Evolutionary conservation across 805 yeast genomes (phyloP).

Genomic region (Kodamaea nitidulidarum): DNA sequence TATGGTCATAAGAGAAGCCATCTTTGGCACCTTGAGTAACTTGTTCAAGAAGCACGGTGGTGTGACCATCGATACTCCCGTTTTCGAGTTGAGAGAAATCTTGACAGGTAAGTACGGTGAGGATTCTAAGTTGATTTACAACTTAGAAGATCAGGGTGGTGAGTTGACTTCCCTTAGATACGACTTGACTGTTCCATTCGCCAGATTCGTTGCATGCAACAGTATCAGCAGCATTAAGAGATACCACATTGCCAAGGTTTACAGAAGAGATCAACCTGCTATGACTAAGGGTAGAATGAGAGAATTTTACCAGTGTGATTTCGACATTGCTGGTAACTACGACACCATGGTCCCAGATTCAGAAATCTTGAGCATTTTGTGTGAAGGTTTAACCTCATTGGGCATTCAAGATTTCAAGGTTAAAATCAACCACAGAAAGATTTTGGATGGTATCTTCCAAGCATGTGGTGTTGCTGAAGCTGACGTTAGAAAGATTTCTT

Average conservation of each 20-base stretch:
- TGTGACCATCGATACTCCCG: slow-evolving; percentile 97
- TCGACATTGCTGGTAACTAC: slow-evolving; percentile 90
- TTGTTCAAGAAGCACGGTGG: slow-evolving; percentile 96
- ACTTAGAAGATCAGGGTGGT: slow-evolving; percentile 98
- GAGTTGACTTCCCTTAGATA: slow-evolving; percentile 92
- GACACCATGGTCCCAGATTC: slow-evolving; percentile 97
- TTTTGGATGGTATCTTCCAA: slow-evolving; percentile 91
- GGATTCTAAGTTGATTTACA: slow-evolving; percentile 93
- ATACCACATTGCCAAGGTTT: slow-evolving; percentile 96
- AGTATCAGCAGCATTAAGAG: slow-evolving; percentile 86
- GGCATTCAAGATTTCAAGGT: slow-evolving; percentile 88
- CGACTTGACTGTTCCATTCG: slow-evolving; percentile 97
- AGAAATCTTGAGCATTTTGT: slow-evolving; percentile 75
- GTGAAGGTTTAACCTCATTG: slow-evolving; percentile 77
- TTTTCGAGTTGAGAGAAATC: slow-evolving; percentile 92
- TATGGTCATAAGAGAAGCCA: slow-evolving; percentile 89
- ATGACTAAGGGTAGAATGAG: slow-evolving; percentile 99
- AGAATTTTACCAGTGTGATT: slow-evolving; percentile 98
- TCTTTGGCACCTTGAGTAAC: slow-evolving; percentile 66
- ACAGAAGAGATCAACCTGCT: slow-evolving; percentile 99
- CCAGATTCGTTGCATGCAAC: slow-evolving; percentile 95
- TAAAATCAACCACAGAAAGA: slow-evolving; percentile 92
- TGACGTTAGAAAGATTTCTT: slow-evolving; percentile 88
- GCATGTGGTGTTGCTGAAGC: slow-evolving; percentile 92
- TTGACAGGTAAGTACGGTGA: slow-evolving; percentile 97